phyloP scores from a whole-genome alignment of 257 asterid genomes.

The Avicennia marina region DNA sequence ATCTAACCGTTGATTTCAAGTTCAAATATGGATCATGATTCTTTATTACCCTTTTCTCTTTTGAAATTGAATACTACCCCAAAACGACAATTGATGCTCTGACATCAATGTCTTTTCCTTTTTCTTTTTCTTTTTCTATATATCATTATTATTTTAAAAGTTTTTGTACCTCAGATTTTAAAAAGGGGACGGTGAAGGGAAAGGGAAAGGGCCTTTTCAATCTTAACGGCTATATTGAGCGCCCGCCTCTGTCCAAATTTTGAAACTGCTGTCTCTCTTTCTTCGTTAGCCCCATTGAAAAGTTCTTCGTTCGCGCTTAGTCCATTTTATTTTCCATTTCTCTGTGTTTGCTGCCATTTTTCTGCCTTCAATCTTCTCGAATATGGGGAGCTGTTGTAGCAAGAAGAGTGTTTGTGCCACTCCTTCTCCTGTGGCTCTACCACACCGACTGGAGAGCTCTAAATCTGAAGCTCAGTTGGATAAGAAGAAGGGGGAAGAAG shows the following conservation, averaged over 20 bases:
- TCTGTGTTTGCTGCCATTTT: conserved; percentile 8
- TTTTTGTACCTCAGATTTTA: too few relatives aligned
- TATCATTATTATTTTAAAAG: too few relatives aligned
- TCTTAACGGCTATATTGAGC: conserved; percentile 58
- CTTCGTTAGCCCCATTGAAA: conserved; percentile 28
- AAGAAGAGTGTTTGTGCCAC: conserved; percentile 59
- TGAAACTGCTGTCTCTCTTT: conserved; percentile 45
- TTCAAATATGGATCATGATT: too few relatives aligned
- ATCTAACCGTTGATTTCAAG: too few relatives aligned
- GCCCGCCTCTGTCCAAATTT: conserved; percentile 40
- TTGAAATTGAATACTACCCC: too few relatives aligned
- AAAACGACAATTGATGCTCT: too few relatives aligned
- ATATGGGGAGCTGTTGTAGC: conserved; percentile 93
- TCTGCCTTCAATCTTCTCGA: conserved; percentile 10
- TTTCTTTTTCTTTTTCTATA: too few relatives aligned
- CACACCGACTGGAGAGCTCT: conserved; percentile 31
- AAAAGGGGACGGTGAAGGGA: background rate
- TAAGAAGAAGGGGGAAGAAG: conserved; percentile 38
- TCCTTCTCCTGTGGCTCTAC: conserved; percentile 29
- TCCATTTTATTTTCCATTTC: conserved; percentile 7
- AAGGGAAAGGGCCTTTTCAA: conserved; percentile 1
- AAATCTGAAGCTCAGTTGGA: conserved; percentile 36
- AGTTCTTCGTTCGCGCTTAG: conserved; percentile 15
- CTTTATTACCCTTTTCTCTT: too few relatives aligned
- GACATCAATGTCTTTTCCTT: too few relatives aligned